Base-by-base conservation (phyloP, 2,329 filamentous ascomycete genomes). In the Ophiognomonia clavigignenti-juglandacearum region DNA sequence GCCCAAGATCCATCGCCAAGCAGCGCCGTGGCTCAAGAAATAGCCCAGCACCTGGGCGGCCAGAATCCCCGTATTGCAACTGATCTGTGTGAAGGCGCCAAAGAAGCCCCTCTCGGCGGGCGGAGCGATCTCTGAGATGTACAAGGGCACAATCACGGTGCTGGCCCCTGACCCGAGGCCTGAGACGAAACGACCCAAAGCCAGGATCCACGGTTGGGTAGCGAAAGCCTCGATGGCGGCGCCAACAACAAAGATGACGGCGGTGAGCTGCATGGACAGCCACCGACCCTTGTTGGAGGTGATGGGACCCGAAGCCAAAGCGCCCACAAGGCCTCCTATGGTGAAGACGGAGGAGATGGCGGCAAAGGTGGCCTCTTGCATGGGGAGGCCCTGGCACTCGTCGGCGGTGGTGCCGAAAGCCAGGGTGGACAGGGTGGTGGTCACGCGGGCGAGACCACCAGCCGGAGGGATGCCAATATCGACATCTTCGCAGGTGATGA, bases 81-180 rank as follows among this genome's bases (percentile, higher is more conserved):
- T 91, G 60, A 97, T 83, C 63, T 98, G 92, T 0, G 93, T 97
- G 66, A 95, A 85, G 46, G 80, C 75, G 11, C 82, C 82, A 60
- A 96, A 97, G 53, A 95, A 81, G 5, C 90, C 91, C 45, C 83
- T 80, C 54, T 85, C 78, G 14, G 74, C 70, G 0, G 81, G 81
- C 4, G 92, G 93, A 0, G 91, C 85, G 22, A 96, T 79, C 66
- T 98, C 93, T 38, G 89, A 91, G 56, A 98, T 89, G 71, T 95
- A 98, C 18, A 98, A 80, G 0, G 93, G 93, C 3, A 95, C 90
- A 29, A 96, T 88, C 18, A 98, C 93, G 3, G 93, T 92, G 1
- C 90, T 82, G 3, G 90, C 88, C 19, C 93, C 93, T 6, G 90
- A 90, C 6, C 88, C 91, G 2, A 95, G 63, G 10, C 93, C 93